Evolutionary conservation across 1,284 basidiomycete genomes (phyloP).

Genomic region (Cryptococcus sp.): DNA sequence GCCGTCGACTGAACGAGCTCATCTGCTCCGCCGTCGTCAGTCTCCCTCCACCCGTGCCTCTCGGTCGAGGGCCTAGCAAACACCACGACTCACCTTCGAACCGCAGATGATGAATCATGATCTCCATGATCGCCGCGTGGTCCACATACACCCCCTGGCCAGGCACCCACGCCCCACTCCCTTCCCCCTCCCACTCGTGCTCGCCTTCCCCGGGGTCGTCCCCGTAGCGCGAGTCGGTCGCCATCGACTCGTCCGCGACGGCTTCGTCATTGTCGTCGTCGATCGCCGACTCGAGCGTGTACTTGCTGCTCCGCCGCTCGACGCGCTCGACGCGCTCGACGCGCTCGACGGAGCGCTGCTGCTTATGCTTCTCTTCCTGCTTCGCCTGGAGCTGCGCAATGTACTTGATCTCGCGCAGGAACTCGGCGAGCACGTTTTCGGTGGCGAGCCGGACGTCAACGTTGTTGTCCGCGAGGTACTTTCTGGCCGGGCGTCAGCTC

Average conservation of each 20-base stretch:
- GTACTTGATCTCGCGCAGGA: conserved; percentile 86
- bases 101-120: conserved; percentile 84
- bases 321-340: conserved; percentile 20
- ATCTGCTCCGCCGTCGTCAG: conserved; percentile 54
- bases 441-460: conserved; percentile 91
- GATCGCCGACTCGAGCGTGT: conserved; percentile 52
- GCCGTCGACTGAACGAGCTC: conserved; percentile 86
- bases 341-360: too few species aligned
- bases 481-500: conserved; percentile 54
- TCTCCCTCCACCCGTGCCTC: neutral
- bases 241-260: conserved; percentile 15
- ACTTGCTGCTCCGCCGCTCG: conserved; percentile 29
- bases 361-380: conserved; percentile 21
- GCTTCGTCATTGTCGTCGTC: conserved; percentile 36
- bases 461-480: conserved; percentile 92
- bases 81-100: conserved; percentile 65
- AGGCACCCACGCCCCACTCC: conserved; percentile 70
- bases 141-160: conserved; percentile 91
- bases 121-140: conserved; percentile 88
- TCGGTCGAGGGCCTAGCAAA: neutral
- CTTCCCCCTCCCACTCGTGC: conserved; percentile 45
- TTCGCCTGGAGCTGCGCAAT: conserved; percentile 67
- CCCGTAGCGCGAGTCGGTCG: conserved; percentile 18
- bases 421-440: conserved; percentile 86
- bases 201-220: conserved; percentile 42